These are phyloP conservation scores for Termitomyces sp. DNA, from an alignment of 768 basidiomycete genomes.

Conservation along the genomic window DNA sequence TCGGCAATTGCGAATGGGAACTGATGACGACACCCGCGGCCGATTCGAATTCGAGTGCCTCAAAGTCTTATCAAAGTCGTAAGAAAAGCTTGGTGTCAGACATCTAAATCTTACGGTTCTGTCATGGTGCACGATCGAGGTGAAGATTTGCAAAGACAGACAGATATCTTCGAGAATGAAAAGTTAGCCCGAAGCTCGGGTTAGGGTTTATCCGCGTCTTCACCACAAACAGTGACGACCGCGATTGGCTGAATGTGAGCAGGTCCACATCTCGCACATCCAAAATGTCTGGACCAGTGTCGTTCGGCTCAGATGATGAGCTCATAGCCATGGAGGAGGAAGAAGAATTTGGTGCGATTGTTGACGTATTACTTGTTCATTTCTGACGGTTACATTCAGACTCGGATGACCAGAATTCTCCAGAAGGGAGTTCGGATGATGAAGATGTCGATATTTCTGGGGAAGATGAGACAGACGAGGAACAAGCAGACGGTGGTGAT, in stretches of 20 bases:
- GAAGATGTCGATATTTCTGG: conserved; percentile 7
- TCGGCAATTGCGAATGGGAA: too few relatives aligned
- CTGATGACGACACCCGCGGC: too few relatives aligned
- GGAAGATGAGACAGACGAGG: conserved; percentile 13
- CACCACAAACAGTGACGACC: not conserved
- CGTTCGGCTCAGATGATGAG: conserved; percentile 15
- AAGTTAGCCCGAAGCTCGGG: not conserved
- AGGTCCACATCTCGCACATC: not conserved
- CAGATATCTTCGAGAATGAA: too few relatives aligned
- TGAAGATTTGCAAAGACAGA: too few relatives aligned
- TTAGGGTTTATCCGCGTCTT: conserved; percentile 2
- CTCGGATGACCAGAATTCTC: conserved; percentile 4
- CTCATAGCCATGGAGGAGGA: conserved; percentile 16
- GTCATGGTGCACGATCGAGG: too few relatives aligned
- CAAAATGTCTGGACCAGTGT: not conserved
- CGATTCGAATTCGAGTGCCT: too few relatives aligned
- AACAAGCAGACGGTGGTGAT: conserved; percentile 15
- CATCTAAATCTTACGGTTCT: too few relatives aligned
- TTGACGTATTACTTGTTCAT: not conserved
- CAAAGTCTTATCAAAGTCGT: too few relatives aligned
- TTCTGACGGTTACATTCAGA: not conserved
- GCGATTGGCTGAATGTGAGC: not conserved
- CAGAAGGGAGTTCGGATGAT: conserved; percentile 9
- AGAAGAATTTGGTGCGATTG: conserved; percentile 14
- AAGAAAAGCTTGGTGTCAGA: too few relatives aligned